Evolutionary conservation across 1,284 basidiomycete species (phyloP), one percentile per base, ranked within the genome.

Genomic region (Lignosus rhinocerotis): DNA sequence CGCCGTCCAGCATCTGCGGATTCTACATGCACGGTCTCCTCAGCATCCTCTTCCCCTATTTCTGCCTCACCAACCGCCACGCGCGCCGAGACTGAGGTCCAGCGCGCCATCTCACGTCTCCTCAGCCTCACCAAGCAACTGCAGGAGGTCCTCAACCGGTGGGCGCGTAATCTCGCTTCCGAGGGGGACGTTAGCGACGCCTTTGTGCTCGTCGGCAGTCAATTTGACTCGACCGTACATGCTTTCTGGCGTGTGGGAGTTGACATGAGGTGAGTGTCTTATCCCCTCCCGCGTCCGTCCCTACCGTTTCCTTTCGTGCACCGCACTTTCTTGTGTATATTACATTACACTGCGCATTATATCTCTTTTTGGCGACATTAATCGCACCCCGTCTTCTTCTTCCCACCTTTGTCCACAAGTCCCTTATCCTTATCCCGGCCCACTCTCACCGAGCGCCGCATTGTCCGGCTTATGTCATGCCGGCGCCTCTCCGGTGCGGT

Each of bases 131-230:
- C 94, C 30, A 94, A 93, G 70, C 84, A 88, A 66, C 84, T 99
- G 17, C 88, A 97, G 65, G 88, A 93, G 51, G 78, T 86, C 0
- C 81, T 99, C 49, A 84, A 81, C 21, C 82, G 85, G 58, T 97
- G 94, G 94, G 84, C 88, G 46, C 67, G 80, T 2, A 79, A 83
- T 1, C 77, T 84, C 38, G 85, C 89, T 4, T 79, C 83, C 4
- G 93, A 96, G 64, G 79, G 78, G 17, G 79, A 94, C 70, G 94
- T 98, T 65, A 95, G 92, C 77, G 90, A 96, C 72, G 85, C 94
- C 56, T 99, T 96, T 71, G 93, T 99, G 55, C 84, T 87, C 62
- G 83, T 98, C n/a, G 95, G 94, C 38, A 92, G 93, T 69, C 90
- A 96, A 66, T 96, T 98, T 78, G 95, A 96, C 74, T 79, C 83